phyloP scores from a whole-genome alignment of 1,139 yeast species.

The Scheffersomyces illinoinensis region DNA sequence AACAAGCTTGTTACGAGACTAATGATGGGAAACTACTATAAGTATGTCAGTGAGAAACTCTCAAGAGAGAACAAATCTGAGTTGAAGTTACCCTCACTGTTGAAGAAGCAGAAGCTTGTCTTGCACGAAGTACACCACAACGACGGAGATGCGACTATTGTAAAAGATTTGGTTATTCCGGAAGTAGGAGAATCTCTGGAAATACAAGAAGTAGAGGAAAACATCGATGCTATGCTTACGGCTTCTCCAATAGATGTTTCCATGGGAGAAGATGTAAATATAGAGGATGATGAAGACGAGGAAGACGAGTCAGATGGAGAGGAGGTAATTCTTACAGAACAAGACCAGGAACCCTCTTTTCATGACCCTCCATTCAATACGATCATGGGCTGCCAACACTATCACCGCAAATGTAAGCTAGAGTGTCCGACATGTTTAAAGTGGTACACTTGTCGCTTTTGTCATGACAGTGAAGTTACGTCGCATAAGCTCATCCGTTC shows the following conservation, averaged over 20 bases:
- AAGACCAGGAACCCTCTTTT: conserved; percentile 55
- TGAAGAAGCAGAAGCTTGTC: conserved; percentile 20
- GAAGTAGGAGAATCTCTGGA: conserved; percentile 9
- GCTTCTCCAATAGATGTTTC: not conserved
- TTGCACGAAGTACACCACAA: conserved; percentile 7
- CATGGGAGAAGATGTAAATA: not conserved
- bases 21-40: conserved; percentile 74
- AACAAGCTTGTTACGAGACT: conserved; percentile 66
- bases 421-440: conserved; percentile 74
- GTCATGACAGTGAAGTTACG: conserved; percentile 67
- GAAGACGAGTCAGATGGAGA: conserved; percentile 22
- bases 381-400: conserved; percentile 77
- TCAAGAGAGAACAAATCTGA: conserved; percentile 14
- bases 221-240: not conserved
- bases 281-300: conserved; percentile 6
- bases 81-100: conserved; percentile 13
- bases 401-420: conserved; percentile 78
- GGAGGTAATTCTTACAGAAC: conserved; percentile 45
- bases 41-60: conserved; percentile 40
- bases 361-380: conserved; percentile 31
- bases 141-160: not conserved
- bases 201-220: conserved; percentile 8
- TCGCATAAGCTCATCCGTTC: conserved; percentile 66
- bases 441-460: conserved; percentile 83
- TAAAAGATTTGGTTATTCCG: conserved; percentile 9